These are phyloP conservation scores for Talaromyces adpressus DNA, from an alignment of 495 filamentous ascomycete genomes.

Conservation along the genomic window DNA sequence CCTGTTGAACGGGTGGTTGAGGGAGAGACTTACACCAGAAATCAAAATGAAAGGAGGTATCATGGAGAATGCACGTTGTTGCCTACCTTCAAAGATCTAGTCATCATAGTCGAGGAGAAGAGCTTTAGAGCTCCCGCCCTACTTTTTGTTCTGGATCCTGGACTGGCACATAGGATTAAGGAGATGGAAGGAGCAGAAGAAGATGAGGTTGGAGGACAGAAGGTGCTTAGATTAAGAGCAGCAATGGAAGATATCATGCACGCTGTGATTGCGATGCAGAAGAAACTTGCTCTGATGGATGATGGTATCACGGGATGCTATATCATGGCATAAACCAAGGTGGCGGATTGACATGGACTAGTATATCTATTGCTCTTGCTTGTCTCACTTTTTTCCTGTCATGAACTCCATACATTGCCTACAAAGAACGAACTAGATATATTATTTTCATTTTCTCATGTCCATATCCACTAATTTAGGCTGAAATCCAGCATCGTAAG, in stretches of 20 bases:
- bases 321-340: neutral
- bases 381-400: too few relatives aligned
- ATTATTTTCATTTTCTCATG: too few relatives aligned
- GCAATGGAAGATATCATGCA: neutral
- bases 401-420: too few relatives aligned
- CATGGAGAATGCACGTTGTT: neutral
- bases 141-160: neutral
- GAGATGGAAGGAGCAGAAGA: neutral
- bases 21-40: neutral
- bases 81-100: neutral
- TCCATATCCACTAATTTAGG: too few relatives aligned
- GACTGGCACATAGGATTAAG: neutral
- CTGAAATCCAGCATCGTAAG: constrained; percentile 14
- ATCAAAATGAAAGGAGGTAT: neutral
- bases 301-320: neutral
- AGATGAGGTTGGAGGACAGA: neutral
- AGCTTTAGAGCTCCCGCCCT: neutral
- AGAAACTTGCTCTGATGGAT: neutral
- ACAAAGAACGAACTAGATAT: too few relatives aligned
- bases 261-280: neutral
- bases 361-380: neutral
- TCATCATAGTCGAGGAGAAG: neutral
- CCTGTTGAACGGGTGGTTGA: neutral
- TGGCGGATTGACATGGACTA: neutral
- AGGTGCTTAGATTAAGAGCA: neutral